phyloP scores from a whole-genome alignment of 108 stramenopile genomes.

The Discostella pseudostelligera region DNA sequence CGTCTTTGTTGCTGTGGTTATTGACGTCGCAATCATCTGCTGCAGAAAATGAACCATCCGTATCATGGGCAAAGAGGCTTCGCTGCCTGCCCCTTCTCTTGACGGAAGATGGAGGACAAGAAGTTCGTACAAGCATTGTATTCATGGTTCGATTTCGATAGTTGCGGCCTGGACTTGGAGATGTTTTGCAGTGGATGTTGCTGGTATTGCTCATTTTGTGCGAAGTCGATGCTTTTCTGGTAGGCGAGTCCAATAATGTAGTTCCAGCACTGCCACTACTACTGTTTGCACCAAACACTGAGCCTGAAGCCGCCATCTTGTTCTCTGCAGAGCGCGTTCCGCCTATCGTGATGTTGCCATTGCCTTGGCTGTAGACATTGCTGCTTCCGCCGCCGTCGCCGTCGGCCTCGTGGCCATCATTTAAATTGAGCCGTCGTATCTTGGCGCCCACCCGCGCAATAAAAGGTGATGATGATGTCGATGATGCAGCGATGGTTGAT shows the following conservation, averaged over 20 bases:
- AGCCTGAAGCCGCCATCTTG: too few relatives aligned
- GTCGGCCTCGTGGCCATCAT: neutral
- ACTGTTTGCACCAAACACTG: too few relatives aligned
- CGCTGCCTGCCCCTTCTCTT: neutral
- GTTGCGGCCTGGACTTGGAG: neutral
- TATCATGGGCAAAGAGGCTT: neutral
- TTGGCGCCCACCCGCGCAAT: conserved; percentile 27
- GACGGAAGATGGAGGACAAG: conserved; percentile 2
- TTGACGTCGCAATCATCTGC: neutral
- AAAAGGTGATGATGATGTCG: conserved; percentile 2
- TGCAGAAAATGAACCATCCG: neutral
- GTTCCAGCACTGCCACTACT: too few relatives aligned
- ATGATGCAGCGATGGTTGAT: too few relatives aligned
- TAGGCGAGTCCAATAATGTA: too few relatives aligned
- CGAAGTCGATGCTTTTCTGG: too few relatives aligned
- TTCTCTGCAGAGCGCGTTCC: neutral
- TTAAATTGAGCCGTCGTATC: conserved; percentile 25
- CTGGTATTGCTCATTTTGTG: too few relatives aligned
- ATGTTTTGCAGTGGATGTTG: neutral
- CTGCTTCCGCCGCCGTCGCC: neutral
- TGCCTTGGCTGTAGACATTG: neutral
- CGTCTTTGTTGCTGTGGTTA: neutral
- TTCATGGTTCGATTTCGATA: too few relatives aligned
- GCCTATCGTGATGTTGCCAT: neutral
- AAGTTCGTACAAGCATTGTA: neutral